A percentile compares a stretch with the other conserved stretches of the same genome.
Evolutionary conservation across 306 rosid genomes (phyloP).

Genomic region (Morella rubra): DNA sequence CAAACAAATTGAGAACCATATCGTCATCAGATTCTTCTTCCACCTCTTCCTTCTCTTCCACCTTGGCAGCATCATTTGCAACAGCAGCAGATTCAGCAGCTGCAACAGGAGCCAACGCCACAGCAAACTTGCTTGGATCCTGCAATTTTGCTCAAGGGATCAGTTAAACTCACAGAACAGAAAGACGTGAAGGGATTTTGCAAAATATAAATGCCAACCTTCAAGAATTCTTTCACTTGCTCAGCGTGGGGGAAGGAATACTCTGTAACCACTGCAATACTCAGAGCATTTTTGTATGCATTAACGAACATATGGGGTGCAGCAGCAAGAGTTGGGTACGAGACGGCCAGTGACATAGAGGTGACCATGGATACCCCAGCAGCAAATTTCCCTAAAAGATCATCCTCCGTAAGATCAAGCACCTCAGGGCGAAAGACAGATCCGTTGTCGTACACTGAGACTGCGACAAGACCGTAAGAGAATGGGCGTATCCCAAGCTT

Average conservation of each 20-base stretch:
- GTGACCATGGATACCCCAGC: constrained; percentile 52
- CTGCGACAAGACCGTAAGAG: constrained; percentile 54
- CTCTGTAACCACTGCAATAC: constrained; percentile 48
- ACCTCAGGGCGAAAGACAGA: constrained; percentile 58
- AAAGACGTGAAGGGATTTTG: not conserved
- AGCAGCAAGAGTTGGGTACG: constrained; percentile 57
- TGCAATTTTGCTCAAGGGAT: not conserved
- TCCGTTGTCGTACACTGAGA: constrained; percentile 50
- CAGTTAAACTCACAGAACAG: not conserved
- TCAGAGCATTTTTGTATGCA: constrained; percentile 51
- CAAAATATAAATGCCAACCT: constrained; percentile 26
- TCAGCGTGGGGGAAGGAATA: constrained; percentile 51
- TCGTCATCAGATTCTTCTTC: constrained; percentile 13
- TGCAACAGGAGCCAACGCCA: not conserved
- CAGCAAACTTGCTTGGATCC: constrained; percentile 31
- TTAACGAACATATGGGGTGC: constrained; percentile 56
- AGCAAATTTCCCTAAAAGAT: constrained; percentile 50
- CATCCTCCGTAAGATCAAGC: constrained; percentile 57
- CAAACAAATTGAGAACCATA: constrained; percentile 16
- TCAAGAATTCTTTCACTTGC: constrained; percentile 49
- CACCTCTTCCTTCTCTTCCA: not conserved
- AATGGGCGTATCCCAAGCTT: constrained; percentile 64
- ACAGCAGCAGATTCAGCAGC: constrained; percentile 7
- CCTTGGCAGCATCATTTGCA: not conserved
- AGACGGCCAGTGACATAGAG: constrained; percentile 49